Percentiles rank a stretch among this genome's conserved stretches.
Evolutionary conservation across 2,329 filamentous ascomycete genomes (phyloP).

Genomic region (Fusarium udum): DNA sequence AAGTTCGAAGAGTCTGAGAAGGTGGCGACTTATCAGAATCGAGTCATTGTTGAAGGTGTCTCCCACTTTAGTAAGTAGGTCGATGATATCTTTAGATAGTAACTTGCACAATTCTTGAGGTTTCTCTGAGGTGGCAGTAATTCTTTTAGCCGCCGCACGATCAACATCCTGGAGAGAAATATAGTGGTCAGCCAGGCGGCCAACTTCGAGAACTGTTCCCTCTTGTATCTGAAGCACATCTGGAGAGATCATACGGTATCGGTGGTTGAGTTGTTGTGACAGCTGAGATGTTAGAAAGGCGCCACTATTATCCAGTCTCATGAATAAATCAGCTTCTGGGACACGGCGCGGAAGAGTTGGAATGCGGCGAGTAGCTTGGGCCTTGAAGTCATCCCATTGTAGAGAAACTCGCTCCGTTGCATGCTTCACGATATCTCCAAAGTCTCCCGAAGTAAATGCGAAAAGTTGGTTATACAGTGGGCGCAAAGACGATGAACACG

Average conservation of each 20-base stretch:
- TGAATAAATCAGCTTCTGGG: slow-evolving; percentile 39
- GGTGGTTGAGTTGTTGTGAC: background rate
- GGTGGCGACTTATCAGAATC: slow-evolving; percentile 37
- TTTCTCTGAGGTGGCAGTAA: background rate
- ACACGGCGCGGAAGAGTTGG: slow-evolving; percentile 53
- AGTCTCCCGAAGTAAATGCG: accelerated
- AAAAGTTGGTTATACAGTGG: slow-evolving; percentile 12
- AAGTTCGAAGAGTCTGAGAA: slow-evolving; percentile 65
- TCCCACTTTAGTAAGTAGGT: background rate
- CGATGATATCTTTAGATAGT: background rate
- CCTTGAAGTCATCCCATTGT: slow-evolving; percentile 55
- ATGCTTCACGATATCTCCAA: background rate
- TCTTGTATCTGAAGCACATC: background rate
- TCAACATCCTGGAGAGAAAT: background rate
- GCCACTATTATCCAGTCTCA: slow-evolving; percentile 55
- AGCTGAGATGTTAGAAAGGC: background rate
- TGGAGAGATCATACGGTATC: too few relatives aligned
- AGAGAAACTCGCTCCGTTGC: slow-evolving; percentile 44
- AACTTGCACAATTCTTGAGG: background rate
- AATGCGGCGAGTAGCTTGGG: slow-evolving; percentile 49
- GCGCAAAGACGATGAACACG: background rate
- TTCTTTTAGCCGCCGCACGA: accelerated
- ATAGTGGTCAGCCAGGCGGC: background rate
- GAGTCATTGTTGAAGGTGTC: slow-evolving; percentile 47
- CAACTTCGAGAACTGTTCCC: background rate